Evolutionary conservation across 1,284 basidiomycete genomes (phyloP).

Genomic region (Heterobasidion irregulare): DNA sequence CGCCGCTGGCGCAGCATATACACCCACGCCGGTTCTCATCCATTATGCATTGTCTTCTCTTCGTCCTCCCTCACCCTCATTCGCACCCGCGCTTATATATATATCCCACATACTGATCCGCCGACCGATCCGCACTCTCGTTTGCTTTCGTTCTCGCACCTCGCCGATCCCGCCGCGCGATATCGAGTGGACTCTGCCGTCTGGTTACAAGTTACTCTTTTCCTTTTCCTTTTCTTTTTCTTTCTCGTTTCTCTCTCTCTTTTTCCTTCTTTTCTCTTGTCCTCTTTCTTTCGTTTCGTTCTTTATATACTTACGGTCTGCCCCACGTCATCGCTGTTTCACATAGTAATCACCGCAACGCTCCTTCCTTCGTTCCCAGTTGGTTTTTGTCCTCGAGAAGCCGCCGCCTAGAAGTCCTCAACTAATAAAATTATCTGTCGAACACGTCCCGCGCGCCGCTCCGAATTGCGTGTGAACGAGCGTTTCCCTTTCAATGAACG

Average conservation of each 20-base stretch:
- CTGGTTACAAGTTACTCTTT: neutral
- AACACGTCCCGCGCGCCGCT: too few relatives aligned
- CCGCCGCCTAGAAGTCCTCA: neutral
- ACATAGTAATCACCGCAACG: conserved; percentile 1
- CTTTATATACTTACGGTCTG: neutral
- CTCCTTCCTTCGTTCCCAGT: neutral
- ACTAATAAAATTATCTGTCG: conserved; percentile 1
- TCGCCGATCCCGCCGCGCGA: neutral
- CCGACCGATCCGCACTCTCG: conserved; percentile 1
- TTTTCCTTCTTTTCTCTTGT: neutral
- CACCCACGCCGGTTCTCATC: neutral
- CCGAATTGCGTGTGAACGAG: neutral
- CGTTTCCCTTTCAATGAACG: too few relatives aligned
- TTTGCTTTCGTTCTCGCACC: neutral
- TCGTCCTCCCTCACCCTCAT: too few relatives aligned
- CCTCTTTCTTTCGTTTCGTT: neutral
- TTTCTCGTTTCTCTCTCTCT: too few relatives aligned
- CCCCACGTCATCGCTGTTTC: neutral
- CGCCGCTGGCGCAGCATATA: neutral
- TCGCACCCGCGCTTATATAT: neutral
- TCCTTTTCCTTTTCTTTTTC: neutral
- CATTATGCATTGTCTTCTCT: too few relatives aligned
- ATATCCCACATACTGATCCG: neutral
- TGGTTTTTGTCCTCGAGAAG: neutral
- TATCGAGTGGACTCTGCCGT: neutral